These are phyloP conservation scores for Periconia digitata DNA, from an alignment of 2,329 filamentous ascomycete species.

Conservation along the genomic window DNA sequence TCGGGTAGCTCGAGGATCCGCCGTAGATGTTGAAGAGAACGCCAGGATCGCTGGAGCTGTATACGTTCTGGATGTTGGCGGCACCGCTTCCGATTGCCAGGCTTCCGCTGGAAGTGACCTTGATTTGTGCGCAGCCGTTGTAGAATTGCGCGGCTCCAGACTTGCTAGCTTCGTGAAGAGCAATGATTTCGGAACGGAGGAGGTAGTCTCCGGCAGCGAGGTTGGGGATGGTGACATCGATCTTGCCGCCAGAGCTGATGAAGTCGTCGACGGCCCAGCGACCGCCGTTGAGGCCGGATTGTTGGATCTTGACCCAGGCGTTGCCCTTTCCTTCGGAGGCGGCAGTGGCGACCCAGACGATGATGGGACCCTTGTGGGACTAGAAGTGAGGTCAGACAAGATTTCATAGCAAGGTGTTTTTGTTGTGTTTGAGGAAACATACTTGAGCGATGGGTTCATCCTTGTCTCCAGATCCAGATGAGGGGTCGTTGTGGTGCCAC, in stretches of 20 bases:
- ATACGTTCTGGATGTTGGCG: slow-evolving; percentile 53
- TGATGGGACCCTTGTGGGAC: slow-evolving; percentile 56
- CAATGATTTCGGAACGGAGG: slow-evolving; percentile 50
- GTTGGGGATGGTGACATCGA: slow-evolving; percentile 46
- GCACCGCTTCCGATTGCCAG: slow-evolving; percentile 37
- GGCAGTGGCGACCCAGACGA: slow-evolving; percentile 55
- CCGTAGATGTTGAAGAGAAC: slow-evolving; percentile 49
- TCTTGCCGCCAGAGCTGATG: slow-evolving; percentile 46
- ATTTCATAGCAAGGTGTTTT: not conserved
- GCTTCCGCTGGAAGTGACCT: slow-evolving; percentile 38
- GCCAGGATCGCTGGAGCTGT: slow-evolving; percentile 45
- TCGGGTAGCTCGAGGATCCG: slow-evolving; percentile 39
- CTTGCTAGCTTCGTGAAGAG: slow-evolving; percentile 45
- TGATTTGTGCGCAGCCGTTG: slow-evolving; percentile 49
- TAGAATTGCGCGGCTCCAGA: slow-evolving; percentile 50
- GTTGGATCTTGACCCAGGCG: slow-evolving; percentile 52
- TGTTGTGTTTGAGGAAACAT: not conserved
- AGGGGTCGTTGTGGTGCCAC: slow-evolving; percentile 54
- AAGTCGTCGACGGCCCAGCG: slow-evolving; percentile 46
- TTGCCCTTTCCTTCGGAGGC: slow-evolving; percentile 48
- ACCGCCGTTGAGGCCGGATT: slow-evolving; percentile 41
- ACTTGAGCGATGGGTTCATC: slow-evolving; percentile 55
- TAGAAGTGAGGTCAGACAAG: not conserved
- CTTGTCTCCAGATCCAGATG: slow-evolving; percentile 25
- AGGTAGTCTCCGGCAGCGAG: slow-evolving; percentile 49